Evolutionary conservation across 345 rosid genomes (phyloP), one percentile per base, ranked within the genome.

Genomic region (Balakata baccata): DNA sequence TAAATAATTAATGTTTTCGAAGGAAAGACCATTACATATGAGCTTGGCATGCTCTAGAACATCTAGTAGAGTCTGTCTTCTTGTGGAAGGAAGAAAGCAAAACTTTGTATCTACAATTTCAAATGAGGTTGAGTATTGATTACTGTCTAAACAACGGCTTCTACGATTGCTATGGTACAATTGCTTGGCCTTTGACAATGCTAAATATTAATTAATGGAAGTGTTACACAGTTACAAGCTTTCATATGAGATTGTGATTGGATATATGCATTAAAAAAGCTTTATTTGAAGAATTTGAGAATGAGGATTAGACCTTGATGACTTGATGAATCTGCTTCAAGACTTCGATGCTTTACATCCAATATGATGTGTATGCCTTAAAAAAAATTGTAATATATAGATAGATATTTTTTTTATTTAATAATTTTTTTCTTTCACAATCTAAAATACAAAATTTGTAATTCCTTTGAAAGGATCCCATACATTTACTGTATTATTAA

Each of bases 1-100:
- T 80, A 74, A 79, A 63, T 75, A 53, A 66, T 52, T 75, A 53
- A 66, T 52, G 17, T 58, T 22, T 43, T 22, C 23, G 1, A 20
- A 9, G 52, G 58, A 23, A 45, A 45, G 63, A 11, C 23, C 68
- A 29, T 29, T 29, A 29, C 34, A 29, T n/a, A n/a, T 64, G 10
- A 23, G 39, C 25, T 59, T 23, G 1, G 34, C 34, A 29, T 29
- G 34, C 34, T 29, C 34, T 29, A 29, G 34, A 29, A 1, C 34
- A 29, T 29, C 2, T 29, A 29, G 34, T 29, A 29, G 34, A 29
- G 34, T 29, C 34, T 29, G 39, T 16, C 10, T 37, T 13, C 57
- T 18, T 61, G 37, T 25, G 65, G 17, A 34, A 61, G 22, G 10
- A 34, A 22, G 63, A 11, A 22, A 52, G 20, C 57, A 52, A 2